These are phyloP conservation scores for Coniophora puteana DNA, from an alignment of 1,284 basidiomycete genomes.

Conservation along the genomic window DNA sequence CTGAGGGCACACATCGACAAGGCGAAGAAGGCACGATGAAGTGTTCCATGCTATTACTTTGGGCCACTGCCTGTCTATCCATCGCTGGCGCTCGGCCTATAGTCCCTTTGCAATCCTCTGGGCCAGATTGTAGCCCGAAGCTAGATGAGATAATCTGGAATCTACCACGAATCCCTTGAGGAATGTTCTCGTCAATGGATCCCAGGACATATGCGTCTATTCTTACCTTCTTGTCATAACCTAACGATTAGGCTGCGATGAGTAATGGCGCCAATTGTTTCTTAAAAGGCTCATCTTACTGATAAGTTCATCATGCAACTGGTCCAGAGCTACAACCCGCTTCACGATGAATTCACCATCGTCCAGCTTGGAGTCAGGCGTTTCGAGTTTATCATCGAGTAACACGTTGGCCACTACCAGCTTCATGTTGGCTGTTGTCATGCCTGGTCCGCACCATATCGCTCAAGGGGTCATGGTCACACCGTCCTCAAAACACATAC, in stretches of 20 bases:
- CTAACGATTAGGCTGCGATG: too few relatives aligned
- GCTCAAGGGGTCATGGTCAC: not conserved
- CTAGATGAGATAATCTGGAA: conserved; percentile 72
- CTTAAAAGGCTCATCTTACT: conserved; percentile 50
- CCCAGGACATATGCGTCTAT: not conserved
- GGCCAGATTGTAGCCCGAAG: conserved; percentile 64
- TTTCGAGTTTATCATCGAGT: conserved; percentile 55
- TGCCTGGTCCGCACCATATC: too few relatives aligned
- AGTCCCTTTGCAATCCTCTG: conserved; percentile 21
- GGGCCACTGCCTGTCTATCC: not conserved
- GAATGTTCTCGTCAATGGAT: conserved; percentile 7
- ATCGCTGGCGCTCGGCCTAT: conserved; percentile 7
- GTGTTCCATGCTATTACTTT: conserved; percentile 1
- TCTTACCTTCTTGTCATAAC: conserved; percentile 59
- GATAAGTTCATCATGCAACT: conserved; percentile 60
- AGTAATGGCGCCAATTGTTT: too few relatives aligned
- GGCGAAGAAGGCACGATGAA: conserved; percentile 50
- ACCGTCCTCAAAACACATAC: conserved; percentile 16
- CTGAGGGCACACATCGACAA: conserved; percentile 70
- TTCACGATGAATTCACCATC: conserved; percentile 80
- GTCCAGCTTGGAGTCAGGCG: conserved; percentile 66
- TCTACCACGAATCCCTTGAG: conserved; percentile 81
- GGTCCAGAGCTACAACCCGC: conserved; percentile 64
- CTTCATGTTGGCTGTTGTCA: conserved; percentile 84
- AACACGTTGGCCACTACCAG: conserved; percentile 64